Evolutionary conservation across 768 basidiomycete species (phyloP), one percentile per base, ranked within the genome.

Genomic region (Lepiota subincarnata): DNA sequence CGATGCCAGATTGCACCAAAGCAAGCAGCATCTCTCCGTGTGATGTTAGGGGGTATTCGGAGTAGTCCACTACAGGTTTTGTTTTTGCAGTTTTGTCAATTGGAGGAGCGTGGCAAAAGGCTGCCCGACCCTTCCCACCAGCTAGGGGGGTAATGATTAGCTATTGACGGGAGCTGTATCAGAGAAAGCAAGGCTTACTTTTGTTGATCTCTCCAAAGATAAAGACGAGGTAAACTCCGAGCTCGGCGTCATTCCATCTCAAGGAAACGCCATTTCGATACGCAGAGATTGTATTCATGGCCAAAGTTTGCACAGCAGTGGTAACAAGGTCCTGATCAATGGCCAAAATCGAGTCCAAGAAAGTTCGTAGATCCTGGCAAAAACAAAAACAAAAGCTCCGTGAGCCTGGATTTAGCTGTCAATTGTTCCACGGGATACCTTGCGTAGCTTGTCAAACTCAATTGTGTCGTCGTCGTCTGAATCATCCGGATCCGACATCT

Each of bases 191-290:
- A 44, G 16, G 64, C 86, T 48, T 54, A 93, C 95, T 82, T 75
- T 92, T 96, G 68, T 83, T 85, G 59, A 96, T 83, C 66, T 97
- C 94, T 39, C 96, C 96, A 62, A 91, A 98, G 31, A 96, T 89
- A 64, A 85, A 98, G 8, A 98, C 84, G 20, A 98, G 77, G 67
- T 93, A 93, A n/a, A 96, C 74, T 0, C 91, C 93, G 16, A 98
- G 78, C 68, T 99, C 97, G 2, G 89, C 92, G 58, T 95, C 87
- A 60, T 92, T 84, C 97, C 97, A 98, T 55, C 88, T 80, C 34
- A 97, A 68, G 14, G 75, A 65, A 0, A 79, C 68, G 0, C 88
- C 83, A 55, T 72, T 84, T 47, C 78, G 76, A 60, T 86, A 89
- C 1, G 83, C 77, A 4, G 86, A 80, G 28, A 97, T 77, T 0